Percentiles rank a stretch among this genome's conserved stretches.
These are phyloP conservation scores for Solanum medicagineum DNA, from an alignment of 257 asterid species.

Conservation along the genomic window DNA sequence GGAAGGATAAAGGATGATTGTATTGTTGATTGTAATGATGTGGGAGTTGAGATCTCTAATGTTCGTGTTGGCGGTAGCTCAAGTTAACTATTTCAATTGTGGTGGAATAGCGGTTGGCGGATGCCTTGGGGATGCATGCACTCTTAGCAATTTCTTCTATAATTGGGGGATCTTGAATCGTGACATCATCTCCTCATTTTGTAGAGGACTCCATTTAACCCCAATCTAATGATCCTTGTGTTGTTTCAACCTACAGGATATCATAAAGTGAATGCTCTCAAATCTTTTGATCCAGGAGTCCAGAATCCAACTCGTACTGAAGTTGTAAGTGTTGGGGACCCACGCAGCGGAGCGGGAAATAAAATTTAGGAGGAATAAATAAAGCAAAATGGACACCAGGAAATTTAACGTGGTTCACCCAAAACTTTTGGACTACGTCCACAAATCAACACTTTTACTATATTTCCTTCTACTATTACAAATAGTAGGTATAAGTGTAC, in stretches of 20 bases:
- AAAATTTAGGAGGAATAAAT: too few species aligned
- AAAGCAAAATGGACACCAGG: too few species aligned
- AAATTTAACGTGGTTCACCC: too few species aligned
- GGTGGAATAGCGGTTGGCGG: neutral
- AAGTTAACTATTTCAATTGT: neutral
- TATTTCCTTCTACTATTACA: too few species aligned
- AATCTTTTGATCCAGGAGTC: neutral
- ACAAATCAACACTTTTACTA: too few species aligned
- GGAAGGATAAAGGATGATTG: neutral
- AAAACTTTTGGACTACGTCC: too few species aligned
- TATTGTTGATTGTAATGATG: neutral
- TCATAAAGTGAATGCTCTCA: neutral
- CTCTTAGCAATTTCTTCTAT: neutral
- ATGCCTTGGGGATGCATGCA: neutral
- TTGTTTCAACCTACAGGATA: neutral
- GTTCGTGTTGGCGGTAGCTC: neutral
- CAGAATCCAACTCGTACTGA: too few species aligned
- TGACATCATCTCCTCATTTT: neutral
- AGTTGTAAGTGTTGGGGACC: too few species aligned
- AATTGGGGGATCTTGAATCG: constrained; percentile 1
- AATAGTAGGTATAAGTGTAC: too few species aligned
- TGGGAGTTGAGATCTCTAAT: neutral
- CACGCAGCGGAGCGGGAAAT: too few species aligned
- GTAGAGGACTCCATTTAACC: neutral
- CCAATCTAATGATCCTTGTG: neutral